Evolutionary conservation across 2,329 filamentous ascomycete genomes (phyloP).

Genomic region (Colletotrichum endophyticum): DNA sequence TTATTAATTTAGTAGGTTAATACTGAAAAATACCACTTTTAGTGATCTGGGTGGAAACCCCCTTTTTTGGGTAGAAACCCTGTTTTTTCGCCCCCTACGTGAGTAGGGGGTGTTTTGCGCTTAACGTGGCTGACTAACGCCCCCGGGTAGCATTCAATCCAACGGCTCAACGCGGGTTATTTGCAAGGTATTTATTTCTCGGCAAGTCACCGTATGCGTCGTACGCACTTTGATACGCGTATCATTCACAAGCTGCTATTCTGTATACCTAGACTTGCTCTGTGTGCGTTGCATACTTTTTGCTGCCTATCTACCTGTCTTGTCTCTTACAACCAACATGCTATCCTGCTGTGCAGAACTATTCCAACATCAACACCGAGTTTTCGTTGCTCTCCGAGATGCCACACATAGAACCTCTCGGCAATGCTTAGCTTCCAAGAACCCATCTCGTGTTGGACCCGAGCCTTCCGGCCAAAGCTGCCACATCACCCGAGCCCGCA

Average conservation of each 20-base stretch:
- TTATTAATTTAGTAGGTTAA: too few relatives aligned
- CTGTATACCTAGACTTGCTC: background rate
- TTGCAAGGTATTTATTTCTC: background rate
- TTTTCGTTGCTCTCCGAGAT: background rate
- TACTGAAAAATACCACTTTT: too few relatives aligned
- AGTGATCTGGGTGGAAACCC: too few relatives aligned
- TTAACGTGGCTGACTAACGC: too few relatives aligned
- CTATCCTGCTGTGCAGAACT: slow-evolving; percentile 3
- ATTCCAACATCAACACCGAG: background rate
- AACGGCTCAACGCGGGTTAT: background rate
- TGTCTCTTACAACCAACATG: background rate
- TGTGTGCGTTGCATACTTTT: background rate
- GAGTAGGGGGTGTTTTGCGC: too few relatives aligned
- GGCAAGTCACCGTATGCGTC: background rate
- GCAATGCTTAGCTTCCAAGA: background rate
- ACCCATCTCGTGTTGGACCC: background rate
- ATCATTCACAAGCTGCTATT: slow-evolving; percentile 4
- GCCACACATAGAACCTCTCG: background rate
- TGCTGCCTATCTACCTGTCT: background rate
- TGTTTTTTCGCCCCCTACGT: too few relatives aligned
- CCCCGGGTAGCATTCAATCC: background rate
- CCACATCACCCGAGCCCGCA: background rate
- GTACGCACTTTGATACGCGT: slow-evolving; percentile 10
- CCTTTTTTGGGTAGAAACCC: too few relatives aligned
- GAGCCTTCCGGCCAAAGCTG: slow-evolving; percentile 9